These are phyloP conservation scores for Takashimella tepidaria DNA, from an alignment of 1,284 basidiomycete species.

Conservation along the genomic window DNA sequence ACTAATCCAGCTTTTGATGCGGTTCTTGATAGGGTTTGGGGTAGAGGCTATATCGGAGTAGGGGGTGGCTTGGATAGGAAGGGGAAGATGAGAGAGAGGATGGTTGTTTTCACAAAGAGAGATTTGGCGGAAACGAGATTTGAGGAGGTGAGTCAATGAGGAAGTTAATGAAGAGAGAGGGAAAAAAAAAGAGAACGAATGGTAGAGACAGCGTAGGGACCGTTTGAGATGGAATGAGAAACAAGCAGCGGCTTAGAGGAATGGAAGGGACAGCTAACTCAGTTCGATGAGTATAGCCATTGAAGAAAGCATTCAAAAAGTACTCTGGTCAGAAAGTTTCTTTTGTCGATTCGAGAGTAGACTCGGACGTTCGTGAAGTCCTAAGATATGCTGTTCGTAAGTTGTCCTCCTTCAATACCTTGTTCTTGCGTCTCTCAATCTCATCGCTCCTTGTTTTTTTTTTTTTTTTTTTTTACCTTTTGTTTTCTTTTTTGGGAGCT, in stretches of 20 bases:
- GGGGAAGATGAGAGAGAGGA: conserved; percentile 57
- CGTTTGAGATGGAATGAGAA: too few relatives aligned
- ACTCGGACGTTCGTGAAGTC: conserved; percentile 50
- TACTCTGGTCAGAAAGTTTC: conserved; percentile 50
- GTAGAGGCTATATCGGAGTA: conserved; percentile 29
- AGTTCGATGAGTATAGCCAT: conserved; percentile 39
- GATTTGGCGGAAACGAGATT: conserved; percentile 84
- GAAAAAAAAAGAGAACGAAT: neutral
- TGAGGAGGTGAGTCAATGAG: conserved; percentile 59
- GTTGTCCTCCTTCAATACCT: too few relatives aligned
- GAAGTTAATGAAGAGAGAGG: neutral
- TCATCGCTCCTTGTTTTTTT: too few relatives aligned
- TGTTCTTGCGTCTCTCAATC: too few relatives aligned
- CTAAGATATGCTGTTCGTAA: conserved; percentile 48
- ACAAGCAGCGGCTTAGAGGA: too few relatives aligned
- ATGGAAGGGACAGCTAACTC: too few relatives aligned
- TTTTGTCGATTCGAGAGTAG: conserved; percentile 52
- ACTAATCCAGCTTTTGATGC: conserved; percentile 87
- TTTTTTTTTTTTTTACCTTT: too few relatives aligned
- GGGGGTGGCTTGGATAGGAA: conserved; percentile 30
- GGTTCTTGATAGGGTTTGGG: conserved; percentile 40
- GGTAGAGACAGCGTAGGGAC: too few relatives aligned
- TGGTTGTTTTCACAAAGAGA: conserved; percentile 89
- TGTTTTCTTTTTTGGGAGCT: too few relatives aligned
- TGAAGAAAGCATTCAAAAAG: conserved; percentile 48